A percentile compares a stretch with the other conserved stretches of the same genome.
Conservation (phyloP, 257 asterid genomes). For the Penstemon newberryi region DNA sequence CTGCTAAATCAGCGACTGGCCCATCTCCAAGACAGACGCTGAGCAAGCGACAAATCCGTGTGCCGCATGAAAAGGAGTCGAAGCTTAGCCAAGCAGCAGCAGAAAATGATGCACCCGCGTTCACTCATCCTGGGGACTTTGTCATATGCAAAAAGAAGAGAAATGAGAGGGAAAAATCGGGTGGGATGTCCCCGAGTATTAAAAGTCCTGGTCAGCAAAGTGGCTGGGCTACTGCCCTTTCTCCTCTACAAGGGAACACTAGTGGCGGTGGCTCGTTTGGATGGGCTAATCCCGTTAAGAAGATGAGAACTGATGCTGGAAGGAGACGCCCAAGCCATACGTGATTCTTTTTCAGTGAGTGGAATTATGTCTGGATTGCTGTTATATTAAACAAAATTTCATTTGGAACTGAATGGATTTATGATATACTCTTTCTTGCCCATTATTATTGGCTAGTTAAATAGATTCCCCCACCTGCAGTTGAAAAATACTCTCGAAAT, state of each 20-base stretch:
- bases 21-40: conserved; percentile 62
- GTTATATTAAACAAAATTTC: too few species aligned
- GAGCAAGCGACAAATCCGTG: conserved; percentile 55
- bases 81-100: conserved; percentile 38
- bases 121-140: conserved; percentile 88
- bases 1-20: conserved; percentile 42
- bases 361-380: too few species aligned
- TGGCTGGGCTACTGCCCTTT: conserved; percentile 46
- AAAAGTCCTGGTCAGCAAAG: conserved; percentile 64
- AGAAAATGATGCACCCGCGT: conserved; percentile 41
- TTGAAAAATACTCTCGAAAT: too few species aligned
- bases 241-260: conserved; percentile 60
- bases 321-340: conserved; percentile 84
- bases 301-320: conserved; percentile 78
- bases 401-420: too few species aligned
- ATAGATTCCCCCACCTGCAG: too few species aligned
- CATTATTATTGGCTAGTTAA: too few species aligned
- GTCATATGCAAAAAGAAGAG: conserved; percentile 94
- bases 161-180: conserved; percentile 79
- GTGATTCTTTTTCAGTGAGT: conserved; percentile 27
- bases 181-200: conserved; percentile 45
- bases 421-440: too few species aligned
- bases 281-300: conserved; percentile 97
- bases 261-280: conserved; percentile 47
- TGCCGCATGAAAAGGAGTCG: conserved; percentile 48